Conservation (phyloP, 139 green algal species). For the Edaphochlamys debaryana region DNA sequence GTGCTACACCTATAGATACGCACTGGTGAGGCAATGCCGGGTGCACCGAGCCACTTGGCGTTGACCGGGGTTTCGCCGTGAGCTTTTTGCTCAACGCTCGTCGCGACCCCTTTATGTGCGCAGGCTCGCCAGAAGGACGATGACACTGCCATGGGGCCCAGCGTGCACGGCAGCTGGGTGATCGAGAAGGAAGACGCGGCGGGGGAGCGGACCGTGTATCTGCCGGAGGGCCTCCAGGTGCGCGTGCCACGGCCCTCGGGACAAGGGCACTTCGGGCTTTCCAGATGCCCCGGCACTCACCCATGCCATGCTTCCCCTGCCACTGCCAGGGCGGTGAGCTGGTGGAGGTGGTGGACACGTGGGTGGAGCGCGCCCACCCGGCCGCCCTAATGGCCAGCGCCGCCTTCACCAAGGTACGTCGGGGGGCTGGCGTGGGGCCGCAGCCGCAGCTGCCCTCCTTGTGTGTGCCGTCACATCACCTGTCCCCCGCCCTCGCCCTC, state of each 20-base stretch:
- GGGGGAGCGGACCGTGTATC: slow-evolving; percentile 42
- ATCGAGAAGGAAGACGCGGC: slow-evolving; percentile 59
- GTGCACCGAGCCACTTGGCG: too few relatives aligned
- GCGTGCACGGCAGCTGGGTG: slow-evolving; percentile 19
- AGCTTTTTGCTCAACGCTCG: too few relatives aligned
- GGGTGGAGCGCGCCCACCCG: slow-evolving; percentile 67
- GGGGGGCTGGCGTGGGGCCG: too few relatives aligned
- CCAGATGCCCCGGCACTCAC: too few relatives aligned
- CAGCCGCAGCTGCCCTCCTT: too few relatives aligned
- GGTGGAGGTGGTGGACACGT: slow-evolving; percentile 55
- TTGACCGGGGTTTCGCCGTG: too few relatives aligned
- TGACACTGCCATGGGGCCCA: not conserved
- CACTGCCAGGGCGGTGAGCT: slow-evolving; percentile 4
- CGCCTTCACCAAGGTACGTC: slow-evolving; percentile 72
- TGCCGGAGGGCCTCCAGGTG: slow-evolving; percentile 61
- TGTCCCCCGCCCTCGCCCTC: too few relatives aligned
- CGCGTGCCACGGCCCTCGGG: too few relatives aligned
- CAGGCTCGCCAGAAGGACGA: slow-evolving; percentile 31
- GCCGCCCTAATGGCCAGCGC: slow-evolving; percentile 62
- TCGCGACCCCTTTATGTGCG: too few relatives aligned
- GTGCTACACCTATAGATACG: slow-evolving; percentile 71
- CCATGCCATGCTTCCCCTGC: too few relatives aligned
- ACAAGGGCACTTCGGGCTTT: too few relatives aligned
- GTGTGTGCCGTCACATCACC: too few relatives aligned
- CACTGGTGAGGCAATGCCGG: slow-evolving; percentile 61